phyloP scores from a whole-genome alignment of 2,329 filamentous ascomycete genomes.

The Calonectria hawksworthii region DNA sequence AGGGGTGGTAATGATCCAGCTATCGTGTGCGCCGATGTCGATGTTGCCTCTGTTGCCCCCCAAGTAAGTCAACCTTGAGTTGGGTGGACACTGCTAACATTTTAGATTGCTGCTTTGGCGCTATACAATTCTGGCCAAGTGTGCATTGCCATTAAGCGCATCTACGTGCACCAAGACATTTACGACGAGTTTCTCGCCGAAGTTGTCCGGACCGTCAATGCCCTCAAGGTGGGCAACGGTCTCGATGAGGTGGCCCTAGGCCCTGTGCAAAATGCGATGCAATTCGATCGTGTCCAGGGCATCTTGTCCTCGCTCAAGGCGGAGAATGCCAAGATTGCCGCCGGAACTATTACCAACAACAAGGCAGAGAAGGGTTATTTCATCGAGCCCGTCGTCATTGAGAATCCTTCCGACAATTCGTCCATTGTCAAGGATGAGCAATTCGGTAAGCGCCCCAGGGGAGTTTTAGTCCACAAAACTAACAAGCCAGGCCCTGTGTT shows the following conservation, averaged over 20 bases:
- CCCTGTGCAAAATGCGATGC: constrained; percentile 71
- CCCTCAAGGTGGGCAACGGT: constrained; percentile 59
- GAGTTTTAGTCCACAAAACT: no score
- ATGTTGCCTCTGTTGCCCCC: constrained; percentile 54
- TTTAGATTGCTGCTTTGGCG: constrained; percentile 9
- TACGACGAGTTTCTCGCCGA: constrained; percentile 64
- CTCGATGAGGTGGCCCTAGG: constrained; percentile 60
- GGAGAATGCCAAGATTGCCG: constrained; percentile 3
- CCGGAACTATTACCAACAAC: neutral
- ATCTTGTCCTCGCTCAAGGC: constrained; percentile 1
- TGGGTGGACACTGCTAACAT: neutral
- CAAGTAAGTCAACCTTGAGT: constrained; percentile 52
- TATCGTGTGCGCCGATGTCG: constrained; percentile 59
- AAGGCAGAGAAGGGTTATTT: constrained; percentile 33
- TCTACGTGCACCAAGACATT: constrained; percentile 69
- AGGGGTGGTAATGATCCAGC: constrained; percentile 35
- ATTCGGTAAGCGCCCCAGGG: constrained; percentile 54
- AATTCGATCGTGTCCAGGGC: constrained; percentile 53
- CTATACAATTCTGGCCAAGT: constrained; percentile 26
- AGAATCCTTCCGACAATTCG: constrained; percentile 55
- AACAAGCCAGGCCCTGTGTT: constrained; percentile 59
- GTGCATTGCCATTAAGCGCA: constrained; percentile 61
- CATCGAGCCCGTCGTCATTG: constrained; percentile 35
- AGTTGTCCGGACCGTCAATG: constrained; percentile 58
- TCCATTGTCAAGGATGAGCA: constrained; percentile 68